A percentile compares a stretch with the other conserved stretches of the same genome.
phyloP scores from a whole-genome alignment of 2,329 filamentous ascomycete species.

The Amesomyces nigricolor region DNA sequence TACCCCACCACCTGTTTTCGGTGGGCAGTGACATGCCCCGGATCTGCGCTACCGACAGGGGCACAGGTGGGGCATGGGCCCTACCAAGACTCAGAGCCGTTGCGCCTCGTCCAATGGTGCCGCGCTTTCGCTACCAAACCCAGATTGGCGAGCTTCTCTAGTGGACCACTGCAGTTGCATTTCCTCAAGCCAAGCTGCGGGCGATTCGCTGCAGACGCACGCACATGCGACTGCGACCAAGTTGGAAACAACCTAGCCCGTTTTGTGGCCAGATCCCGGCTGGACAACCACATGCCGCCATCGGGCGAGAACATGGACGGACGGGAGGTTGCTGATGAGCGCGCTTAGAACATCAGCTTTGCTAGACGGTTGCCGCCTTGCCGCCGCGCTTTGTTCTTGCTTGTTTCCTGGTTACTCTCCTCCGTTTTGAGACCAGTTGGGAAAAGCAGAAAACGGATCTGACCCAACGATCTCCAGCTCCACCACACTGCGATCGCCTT shows the following conservation, averaged over 20 bases:
- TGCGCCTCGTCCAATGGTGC: constrained; percentile 23
- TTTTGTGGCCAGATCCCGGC: not conserved
- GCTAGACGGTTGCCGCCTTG: not conserved
- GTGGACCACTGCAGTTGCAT: constrained; percentile 19
- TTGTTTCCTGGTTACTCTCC: no score
- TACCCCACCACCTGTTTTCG: not conserved
- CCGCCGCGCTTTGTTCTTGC: not conserved
- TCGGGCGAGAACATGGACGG: not conserved
- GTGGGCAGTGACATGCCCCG: not conserved
- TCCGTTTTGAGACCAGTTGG: not conserved
- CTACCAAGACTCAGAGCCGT: constrained; percentile 13
- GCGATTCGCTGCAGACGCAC: constrained; percentile 24
- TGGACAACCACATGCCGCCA: not conserved
- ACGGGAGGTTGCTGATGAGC: not conserved
- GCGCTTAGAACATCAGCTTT: not conserved
- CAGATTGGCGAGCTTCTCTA: constrained; percentile 22
- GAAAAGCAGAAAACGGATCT: not conserved
- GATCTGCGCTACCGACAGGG: constrained; percentile 3
- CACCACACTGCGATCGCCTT: no score
- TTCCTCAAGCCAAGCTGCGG: constrained; percentile 16
- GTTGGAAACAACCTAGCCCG: constrained; percentile 8
- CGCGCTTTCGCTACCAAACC: constrained; percentile 17
- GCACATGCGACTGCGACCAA: constrained; percentile 12
- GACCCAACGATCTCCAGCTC: not conserved
- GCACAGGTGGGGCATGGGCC: not conserved